Base-by-base conservation (phyloP, 176 grass and related monocot species). In the Juncus inflexus region DNA sequence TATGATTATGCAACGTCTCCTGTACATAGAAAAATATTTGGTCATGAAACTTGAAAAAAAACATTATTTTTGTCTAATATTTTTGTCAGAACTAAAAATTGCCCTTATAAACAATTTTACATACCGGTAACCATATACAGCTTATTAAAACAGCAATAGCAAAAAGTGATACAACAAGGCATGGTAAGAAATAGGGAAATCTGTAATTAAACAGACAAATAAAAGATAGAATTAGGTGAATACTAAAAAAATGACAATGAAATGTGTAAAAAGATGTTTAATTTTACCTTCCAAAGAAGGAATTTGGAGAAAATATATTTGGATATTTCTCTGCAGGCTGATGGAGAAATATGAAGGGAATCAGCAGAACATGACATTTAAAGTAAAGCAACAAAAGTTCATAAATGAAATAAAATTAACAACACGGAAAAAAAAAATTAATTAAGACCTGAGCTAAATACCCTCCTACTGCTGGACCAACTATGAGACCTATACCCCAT, bases 131-230 rank as follows among this genome's bases (percentile, higher is more conserved):
- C 91, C 91, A 91, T 62, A 91, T 82, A 77, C 84, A 91, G 51
- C 84, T 77, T 86, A 96, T 74, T 16, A 96, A 74, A 67, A 91
- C 87, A 74, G 4, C 50, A 52, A 67, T 62, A 50, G 87, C 81
- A 71, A 96, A 91, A 45, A 88, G 12, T 40, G 87, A 85, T 61
- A 83, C 88, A 60, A 66, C 75, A 58, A 90, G 49, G 52, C 80
- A 96, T 64, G 91, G 91, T 62, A 96, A 77, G 71, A 91, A 83
- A 73, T 96, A 96, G 7, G 92, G 92, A 12, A 96, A 96, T 74
- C 87, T 97, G 52, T 65, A 49, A 35, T 75, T 47, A 15, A 55
- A 16, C 3, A 5, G 9, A 65, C 3, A 43, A 51, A 28, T 35
- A 35, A 52, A 51, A 72, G 12, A 55, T 58, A 55, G 59, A 55